Percentiles rank a stretch among this genome's conserved stretches.
Conservation (phyloP, 2,329 filamentous ascomycete species). For the Aureobasidium zeae region DNA sequence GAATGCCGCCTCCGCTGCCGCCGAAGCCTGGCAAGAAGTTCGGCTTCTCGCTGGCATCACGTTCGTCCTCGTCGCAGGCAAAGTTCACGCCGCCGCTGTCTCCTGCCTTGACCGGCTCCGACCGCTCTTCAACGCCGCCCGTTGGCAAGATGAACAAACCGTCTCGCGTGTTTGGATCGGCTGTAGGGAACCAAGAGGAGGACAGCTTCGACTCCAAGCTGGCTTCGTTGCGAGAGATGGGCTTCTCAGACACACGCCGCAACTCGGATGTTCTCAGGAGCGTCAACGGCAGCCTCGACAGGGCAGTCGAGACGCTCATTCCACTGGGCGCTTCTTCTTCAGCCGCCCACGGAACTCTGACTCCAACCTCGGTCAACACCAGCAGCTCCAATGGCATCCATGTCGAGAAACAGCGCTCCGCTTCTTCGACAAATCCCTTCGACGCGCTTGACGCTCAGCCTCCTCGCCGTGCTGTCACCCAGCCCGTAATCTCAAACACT, state of each 20-base stretch:
- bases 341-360: conserved; percentile 24
- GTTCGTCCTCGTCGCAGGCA: conserved; percentile 61
- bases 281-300: conserved; percentile 75
- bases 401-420: conserved; percentile 32
- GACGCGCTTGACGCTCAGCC: conserved; percentile 37
- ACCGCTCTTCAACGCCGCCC: conserved; percentile 19
- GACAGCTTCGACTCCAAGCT: conserved; percentile 68
- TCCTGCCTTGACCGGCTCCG: conserved; percentile 23
- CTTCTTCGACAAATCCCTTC: conserved; percentile 35
- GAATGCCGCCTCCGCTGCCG: conserved; percentile 48
- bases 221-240: conserved; percentile 74
- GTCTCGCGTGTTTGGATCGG: conserved; percentile 58
- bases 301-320: conserved; percentile 74
- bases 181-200: conserved; percentile 42
- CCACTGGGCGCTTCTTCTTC: conserved; percentile 65
- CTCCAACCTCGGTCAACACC: conserved; percentile 34
- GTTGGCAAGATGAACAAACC: conserved; percentile 48
- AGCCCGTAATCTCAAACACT: conserved; percentile 21
- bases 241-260: conserved; percentile 72
- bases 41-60: conserved; percentile 48
- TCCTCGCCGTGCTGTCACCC: conserved; percentile 23
- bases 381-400: conserved; percentile 40
- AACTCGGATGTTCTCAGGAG: conserved; percentile 76
- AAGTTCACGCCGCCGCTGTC: conserved; percentile 34
- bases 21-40: conserved; percentile 53